A percentile compares a stretch with the other conserved stretches of the same genome.
phyloP scores from a whole-genome alignment of 2,329 filamentous ascomycete species.

The Penicillium oxalicum region DNA sequence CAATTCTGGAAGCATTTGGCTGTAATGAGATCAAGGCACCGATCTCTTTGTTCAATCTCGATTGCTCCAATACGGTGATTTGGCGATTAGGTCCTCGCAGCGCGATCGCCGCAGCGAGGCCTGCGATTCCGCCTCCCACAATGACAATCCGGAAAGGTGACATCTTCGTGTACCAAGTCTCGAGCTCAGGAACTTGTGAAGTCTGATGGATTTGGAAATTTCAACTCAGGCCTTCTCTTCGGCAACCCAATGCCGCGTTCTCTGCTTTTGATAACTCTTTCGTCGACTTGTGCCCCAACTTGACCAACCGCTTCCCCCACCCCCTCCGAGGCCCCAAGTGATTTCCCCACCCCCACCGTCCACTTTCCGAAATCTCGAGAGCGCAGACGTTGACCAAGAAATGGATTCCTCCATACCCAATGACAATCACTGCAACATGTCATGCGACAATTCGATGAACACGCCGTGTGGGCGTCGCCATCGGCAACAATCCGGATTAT shows the following conservation, averaged over 20 bases:
- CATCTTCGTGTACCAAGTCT: neutral
- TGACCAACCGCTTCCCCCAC: neutral
- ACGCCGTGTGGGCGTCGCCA: too few species aligned
- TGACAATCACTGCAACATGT: neutral
- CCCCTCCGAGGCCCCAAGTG: neutral
- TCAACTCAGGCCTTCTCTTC: too few species aligned
- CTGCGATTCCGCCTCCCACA: conserved; percentile 42
- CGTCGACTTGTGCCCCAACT: neutral
- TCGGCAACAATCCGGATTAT: too few species aligned
- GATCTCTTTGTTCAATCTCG: conserved; percentile 31
- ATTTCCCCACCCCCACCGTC: conserved; percentile 5
- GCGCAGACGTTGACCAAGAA: neutral
- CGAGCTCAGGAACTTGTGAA: too few species aligned
- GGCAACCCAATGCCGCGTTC: neutral
- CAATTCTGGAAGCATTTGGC: conserved; percentile 40
- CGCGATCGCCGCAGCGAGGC: conserved; percentile 30
- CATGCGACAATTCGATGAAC: too few species aligned
- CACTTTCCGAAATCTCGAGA: conserved; percentile 8
- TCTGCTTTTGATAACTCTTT: neutral
- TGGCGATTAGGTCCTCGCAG: conserved; percentile 18
- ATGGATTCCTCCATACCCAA: neutral
- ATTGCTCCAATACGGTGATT: conserved; percentile 23
- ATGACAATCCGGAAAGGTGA: conserved; percentile 43
- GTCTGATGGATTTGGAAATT: too few species aligned
- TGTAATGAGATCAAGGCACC: conserved; percentile 46